These are phyloP conservation scores for Colletotrichum sp. DNA, from an alignment of 2,329 filamentous ascomycete genomes.

Conservation along the genomic window DNA sequence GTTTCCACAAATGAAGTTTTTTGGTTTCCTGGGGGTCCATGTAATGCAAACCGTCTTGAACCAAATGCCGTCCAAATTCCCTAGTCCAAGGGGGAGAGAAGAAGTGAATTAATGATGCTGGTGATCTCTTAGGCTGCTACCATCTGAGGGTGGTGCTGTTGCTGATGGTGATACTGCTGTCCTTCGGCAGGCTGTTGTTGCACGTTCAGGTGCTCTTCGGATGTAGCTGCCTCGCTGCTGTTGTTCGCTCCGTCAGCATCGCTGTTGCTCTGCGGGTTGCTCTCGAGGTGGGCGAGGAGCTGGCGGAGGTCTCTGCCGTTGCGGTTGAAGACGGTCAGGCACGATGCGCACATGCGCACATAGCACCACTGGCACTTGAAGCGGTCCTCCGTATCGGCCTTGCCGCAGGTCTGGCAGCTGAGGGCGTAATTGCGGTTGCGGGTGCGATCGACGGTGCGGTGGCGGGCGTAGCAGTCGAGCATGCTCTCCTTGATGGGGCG, in stretches of 20 bases:
- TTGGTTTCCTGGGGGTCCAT: background rate
- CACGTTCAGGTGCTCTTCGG: background rate
- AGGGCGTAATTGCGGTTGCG: constrained; percentile 56
- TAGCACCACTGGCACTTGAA: constrained; percentile 56
- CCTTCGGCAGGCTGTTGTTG: background rate
- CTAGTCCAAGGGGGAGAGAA: background rate
- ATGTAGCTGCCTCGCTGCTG: background rate
- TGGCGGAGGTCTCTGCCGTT: constrained; percentile 48
- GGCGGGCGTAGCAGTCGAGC: constrained; percentile 52
- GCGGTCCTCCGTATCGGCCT: constrained; percentile 48
- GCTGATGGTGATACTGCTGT: background rate
- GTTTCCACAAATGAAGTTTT: background rate
- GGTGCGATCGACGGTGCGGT: constrained; percentile 53
- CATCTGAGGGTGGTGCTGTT: background rate
- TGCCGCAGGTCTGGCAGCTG: constrained; percentile 58
- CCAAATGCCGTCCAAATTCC: background rate
- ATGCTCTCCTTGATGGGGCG: constrained; percentile 48
- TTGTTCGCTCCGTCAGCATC: background rate
- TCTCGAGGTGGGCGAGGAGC: constrained; percentile 40
- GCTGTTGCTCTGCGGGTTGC: background rate
- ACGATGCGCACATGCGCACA: constrained; percentile 56
- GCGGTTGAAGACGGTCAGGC: constrained; percentile 45
- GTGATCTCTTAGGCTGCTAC: background rate
- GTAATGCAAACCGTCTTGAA: background rate
- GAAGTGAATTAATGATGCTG: background rate